Evolutionary conservation across 164 flowering plant genomes (phyloP), one percentile per base, ranked within the genome.

Genomic region (Macadamia integrifolia): DNA sequence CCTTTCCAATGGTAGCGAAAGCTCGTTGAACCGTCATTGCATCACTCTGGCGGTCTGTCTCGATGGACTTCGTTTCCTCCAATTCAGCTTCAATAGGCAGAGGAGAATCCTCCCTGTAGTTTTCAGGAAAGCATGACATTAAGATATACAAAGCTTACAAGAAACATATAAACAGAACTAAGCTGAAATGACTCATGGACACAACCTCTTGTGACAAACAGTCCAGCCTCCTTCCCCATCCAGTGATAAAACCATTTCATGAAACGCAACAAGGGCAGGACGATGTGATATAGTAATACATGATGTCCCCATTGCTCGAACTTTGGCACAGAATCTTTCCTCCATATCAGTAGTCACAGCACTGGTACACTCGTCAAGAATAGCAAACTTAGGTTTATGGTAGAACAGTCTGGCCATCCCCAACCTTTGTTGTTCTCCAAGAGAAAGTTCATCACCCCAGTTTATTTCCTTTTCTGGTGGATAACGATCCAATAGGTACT

Each of bases 271-370:
- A 43, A 95, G 77, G n/a, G 99, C 98, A 55, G 99, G 99, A 42
- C 99, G 90, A 76, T 95, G 99, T 61, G 99, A 95, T 75, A 95
- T 95, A 13, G 99, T 95, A 66, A 95, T 95, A 78, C 99, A 95
- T 35, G 98, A 91, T 58, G 99, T 95, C 71, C 99, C 99, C 99
- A 95, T 92, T n/a, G 94, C 99, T 73, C 93, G 79, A 72, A 95
- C 99, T 80, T 92, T 89, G 58, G 91, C 83, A 83, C 98, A 92
- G 71, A 95, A 95, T 13, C 99, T 89, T 75, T 91, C 99, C 75
- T 95, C 99, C 99, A 95, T 95, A 81, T 92, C 99, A 77, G 93
- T 95, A 62, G 99, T 92, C 67, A 95, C 99, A 76, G 99, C 99
- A 82, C 99, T 95, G 11, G 99, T 95, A 75, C 99, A 95, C 72